These are phyloP conservation scores for Lasiodiplodia sp. DNA, from an alignment of 2,329 filamentous ascomycete genomes.

Conservation along the genomic window DNA sequence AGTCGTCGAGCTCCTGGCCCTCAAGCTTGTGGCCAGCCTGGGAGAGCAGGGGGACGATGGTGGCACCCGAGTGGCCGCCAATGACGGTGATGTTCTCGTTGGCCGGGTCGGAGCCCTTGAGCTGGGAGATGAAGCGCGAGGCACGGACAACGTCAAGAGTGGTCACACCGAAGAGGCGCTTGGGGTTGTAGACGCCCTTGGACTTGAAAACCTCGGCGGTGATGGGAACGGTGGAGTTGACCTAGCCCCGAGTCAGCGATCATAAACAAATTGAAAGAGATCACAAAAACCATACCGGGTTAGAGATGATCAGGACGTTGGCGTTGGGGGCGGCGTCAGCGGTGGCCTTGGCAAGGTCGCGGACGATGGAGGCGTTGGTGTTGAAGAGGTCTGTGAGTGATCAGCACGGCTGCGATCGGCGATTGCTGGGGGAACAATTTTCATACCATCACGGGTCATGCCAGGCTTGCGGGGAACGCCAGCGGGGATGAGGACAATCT, in stretches of 20 bases:
- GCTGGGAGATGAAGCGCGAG: slow-evolving; percentile 94
- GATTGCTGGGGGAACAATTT: neutral
- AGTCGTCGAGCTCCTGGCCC: slow-evolving; percentile 74
- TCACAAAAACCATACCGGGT: slow-evolving; percentile 70
- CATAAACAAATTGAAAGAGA: neutral
- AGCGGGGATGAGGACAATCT: slow-evolving; percentile 96
- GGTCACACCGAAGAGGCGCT: slow-evolving; percentile 98
- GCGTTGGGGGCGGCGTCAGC: slow-evolving; percentile 89
- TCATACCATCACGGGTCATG: slow-evolving; percentile 92
- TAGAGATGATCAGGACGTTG: slow-evolving; percentile 96
- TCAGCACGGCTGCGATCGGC: slow-evolving; percentile 3
- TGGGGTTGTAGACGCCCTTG: slow-evolving; percentile 96
- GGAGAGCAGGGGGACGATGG: slow-evolving; percentile 96
- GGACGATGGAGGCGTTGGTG: slow-evolving; percentile 99
- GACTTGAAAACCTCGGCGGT: slow-evolving; percentile 96
- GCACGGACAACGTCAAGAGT: slow-evolving; percentile 98
- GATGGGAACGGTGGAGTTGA: slow-evolving; percentile 99
- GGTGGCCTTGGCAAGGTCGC: slow-evolving; percentile 94
- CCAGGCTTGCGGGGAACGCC: slow-evolving; percentile 99
- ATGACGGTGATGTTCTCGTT: slow-evolving; percentile 95
- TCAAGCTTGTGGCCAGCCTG: slow-evolving; percentile 89
- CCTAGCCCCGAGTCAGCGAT: slow-evolving; percentile 49
- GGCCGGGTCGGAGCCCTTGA: slow-evolving; percentile 88
- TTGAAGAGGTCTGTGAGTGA: slow-evolving; percentile 85
- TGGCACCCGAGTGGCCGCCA: slow-evolving; percentile 96